phyloP scores from a whole-genome alignment of 2,329 filamentous ascomycete species.

The Sclerotiophoma versabilis region DNA sequence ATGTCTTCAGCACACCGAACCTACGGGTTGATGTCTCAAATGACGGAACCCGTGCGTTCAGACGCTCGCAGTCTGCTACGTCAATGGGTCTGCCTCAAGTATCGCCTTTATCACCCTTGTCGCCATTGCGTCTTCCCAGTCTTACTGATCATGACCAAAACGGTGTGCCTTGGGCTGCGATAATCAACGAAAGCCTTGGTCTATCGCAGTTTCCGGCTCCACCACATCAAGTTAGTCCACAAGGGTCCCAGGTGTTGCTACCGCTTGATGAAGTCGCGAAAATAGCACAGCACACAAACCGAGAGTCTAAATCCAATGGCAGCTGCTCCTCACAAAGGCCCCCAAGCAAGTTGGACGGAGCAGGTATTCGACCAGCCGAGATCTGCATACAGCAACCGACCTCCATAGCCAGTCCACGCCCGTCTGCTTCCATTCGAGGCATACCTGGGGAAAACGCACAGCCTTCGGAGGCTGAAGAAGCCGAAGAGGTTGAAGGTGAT shows the following conservation, averaged over 20 bases:
- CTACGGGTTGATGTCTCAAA: constrained; percentile 27
- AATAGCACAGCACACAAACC: not conserved
- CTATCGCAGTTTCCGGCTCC: constrained; percentile 38
- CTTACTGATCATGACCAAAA: constrained; percentile 31
- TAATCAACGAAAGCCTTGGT: constrained; percentile 39
- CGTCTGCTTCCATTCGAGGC: constrained; percentile 24
- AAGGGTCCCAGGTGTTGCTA: constrained; percentile 20
- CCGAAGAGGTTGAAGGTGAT: constrained; percentile 1
- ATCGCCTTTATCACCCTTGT: constrained; percentile 26
- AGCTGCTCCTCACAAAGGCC: not conserved
- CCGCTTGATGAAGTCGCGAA: not conserved
- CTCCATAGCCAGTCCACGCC: constrained; percentile 20
- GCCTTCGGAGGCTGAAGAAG: not conserved
- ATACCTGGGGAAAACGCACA: constrained; percentile 16
- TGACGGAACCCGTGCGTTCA: constrained; percentile 27
- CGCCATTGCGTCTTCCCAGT: constrained; percentile 40
- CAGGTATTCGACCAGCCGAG: constrained; percentile 12
- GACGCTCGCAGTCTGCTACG: constrained; percentile 43
- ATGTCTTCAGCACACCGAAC: constrained; percentile 43
- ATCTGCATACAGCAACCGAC: constrained; percentile 33
- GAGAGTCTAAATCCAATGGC: too few species aligned
- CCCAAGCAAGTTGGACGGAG: not conserved
- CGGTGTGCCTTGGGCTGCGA: constrained; percentile 37
- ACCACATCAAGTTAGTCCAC: constrained; percentile 19
- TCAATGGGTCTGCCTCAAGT: constrained; percentile 31